These are phyloP conservation scores for Hypoxylon sp. DNA, from an alignment of 2,329 filamentous ascomycete species.

Conservation along the genomic window DNA sequence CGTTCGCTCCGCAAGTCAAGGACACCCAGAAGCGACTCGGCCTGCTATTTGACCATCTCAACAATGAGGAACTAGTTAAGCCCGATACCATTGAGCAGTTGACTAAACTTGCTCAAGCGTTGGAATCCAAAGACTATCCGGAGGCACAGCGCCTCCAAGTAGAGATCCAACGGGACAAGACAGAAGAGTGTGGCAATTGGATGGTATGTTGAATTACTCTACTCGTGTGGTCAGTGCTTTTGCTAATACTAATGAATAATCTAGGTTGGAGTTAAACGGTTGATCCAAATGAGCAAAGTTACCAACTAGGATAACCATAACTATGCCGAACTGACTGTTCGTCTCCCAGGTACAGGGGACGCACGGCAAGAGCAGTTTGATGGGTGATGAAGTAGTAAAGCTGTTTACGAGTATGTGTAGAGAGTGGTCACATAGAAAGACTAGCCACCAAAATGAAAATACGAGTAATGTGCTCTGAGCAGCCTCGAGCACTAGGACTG, in stretches of 20 bases:
- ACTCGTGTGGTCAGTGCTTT: neutral
- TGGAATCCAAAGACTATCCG: constrained; percentile 77
- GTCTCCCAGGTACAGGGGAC: constrained; percentile 1
- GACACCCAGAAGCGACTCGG: constrained; percentile 94
- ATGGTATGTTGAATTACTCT: constrained; percentile 76
- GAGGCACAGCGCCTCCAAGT: constrained; percentile 76
- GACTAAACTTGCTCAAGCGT: constrained; percentile 71
- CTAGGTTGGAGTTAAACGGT: constrained; percentile 79
- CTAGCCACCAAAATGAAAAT: constrained; percentile 33
- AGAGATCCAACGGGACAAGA: constrained; percentile 81
- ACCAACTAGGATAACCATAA: constrained; percentile 56
- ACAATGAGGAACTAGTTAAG: constrained; percentile 92
- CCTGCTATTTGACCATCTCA: constrained; percentile 95
- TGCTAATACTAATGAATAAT: constrained; percentile 56
- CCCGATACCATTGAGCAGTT: constrained; percentile 80
- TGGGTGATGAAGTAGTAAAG: constrained; percentile 29
- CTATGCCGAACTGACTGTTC: neutral
- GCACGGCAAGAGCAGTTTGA: neutral
- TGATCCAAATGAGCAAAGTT: constrained; percentile 83
- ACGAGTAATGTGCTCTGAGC: constrained; percentile 5
- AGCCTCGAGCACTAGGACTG: neutral
- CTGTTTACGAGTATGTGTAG: constrained; percentile 32
- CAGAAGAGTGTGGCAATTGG: constrained; percentile 86
- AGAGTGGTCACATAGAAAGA: constrained; percentile 38
- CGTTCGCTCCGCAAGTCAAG: constrained; percentile 88